Percentiles rank a stretch among this genome's conserved stretches.
Evolutionary conservation across 1,284 basidiomycete species (phyloP).

Genomic region (Cryptococcus sp.): DNA sequence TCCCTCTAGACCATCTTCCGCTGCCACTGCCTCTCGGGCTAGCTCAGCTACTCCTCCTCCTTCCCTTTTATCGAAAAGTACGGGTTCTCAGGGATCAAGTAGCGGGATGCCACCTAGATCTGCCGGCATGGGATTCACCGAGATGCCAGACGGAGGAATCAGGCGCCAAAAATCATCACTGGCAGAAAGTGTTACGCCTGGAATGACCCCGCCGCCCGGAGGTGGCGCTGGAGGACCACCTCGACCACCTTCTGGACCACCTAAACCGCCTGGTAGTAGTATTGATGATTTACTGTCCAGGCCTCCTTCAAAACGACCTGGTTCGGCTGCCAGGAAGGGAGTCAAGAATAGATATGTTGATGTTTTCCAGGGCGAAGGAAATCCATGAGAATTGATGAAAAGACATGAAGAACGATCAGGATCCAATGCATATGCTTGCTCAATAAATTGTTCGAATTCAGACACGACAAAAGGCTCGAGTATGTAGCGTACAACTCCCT

Average conservation of each 20-base stretch:
- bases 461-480: too few relatives aligned
- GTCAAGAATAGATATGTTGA: slow-evolving; percentile 73
- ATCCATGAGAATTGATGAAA: background rate
- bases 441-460: background rate
- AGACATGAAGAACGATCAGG: background rate
- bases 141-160: slow-evolving; percentile 44
- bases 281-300: slow-evolving; percentile 45
- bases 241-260: slow-evolving; percentile 14
- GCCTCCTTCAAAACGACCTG: slow-evolving; percentile 39
- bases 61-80: slow-evolving; percentile 5
- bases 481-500: too few relatives aligned
- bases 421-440: slow-evolving; percentile 61
- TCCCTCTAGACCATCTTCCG: slow-evolving; percentile 76
- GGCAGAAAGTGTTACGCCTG: slow-evolving; percentile 44
- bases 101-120: slow-evolving; percentile 41
- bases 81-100: slow-evolving; percentile 21
- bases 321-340: slow-evolving; percentile 57
- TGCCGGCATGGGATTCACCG: too few relatives aligned
- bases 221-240: slow-evolving; percentile 4
- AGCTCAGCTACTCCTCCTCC: slow-evolving; percentile 28
- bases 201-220: background rate
- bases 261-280: slow-evolving; percentile 16
- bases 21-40: slow-evolving; percentile 45
- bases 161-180: slow-evolving; percentile 43
- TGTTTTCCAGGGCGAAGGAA: slow-evolving; percentile 31